Conservation (phyloP, 495 filamentous ascomycete species). For the Neurospora africana region DNA sequence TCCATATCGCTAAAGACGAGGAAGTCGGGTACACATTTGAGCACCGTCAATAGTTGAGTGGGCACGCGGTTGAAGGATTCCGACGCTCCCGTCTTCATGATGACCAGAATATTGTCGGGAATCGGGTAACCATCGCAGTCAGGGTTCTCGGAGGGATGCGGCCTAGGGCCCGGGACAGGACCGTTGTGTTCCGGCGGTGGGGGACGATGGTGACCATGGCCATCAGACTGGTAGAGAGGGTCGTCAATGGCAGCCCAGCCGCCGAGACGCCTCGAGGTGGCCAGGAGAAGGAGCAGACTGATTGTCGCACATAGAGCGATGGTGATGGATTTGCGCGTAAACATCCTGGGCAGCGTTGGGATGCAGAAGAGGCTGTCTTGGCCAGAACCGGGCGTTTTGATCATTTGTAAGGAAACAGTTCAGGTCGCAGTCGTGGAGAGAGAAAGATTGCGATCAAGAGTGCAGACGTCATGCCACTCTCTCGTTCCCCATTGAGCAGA, state of each 20-base stretch:
- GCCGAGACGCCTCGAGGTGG: constrained; percentile 17
- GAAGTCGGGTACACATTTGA: constrained; percentile 42
- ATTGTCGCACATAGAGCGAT: constrained; percentile 9
- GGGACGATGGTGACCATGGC: neutral
- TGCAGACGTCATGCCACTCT: neutral
- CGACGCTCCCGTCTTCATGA: constrained; percentile 49
- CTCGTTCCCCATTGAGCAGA: neutral
- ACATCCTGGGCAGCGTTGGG: constrained; percentile 9
- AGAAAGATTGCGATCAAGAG: neutral
- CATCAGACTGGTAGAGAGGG: constrained; percentile 7
- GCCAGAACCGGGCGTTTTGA: neutral
- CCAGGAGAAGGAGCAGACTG: constrained; percentile 19
- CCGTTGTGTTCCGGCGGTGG: neutral
- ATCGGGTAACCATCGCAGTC: constrained; percentile 27
- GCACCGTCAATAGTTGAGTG: constrained; percentile 42
- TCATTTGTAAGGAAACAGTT: neutral
- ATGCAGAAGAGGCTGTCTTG: neutral
- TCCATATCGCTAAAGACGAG: constrained; percentile 51
- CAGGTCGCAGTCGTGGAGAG: neutral
- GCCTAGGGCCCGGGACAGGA: constrained; percentile 1
- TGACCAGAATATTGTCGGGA: constrained; percentile 29
- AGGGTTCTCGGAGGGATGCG: constrained; percentile 5
- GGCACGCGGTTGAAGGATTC: constrained; percentile 43
- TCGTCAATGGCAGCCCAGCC: constrained; percentile 17
- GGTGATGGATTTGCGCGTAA: constrained; percentile 8